Base-by-base conservation (phyloP, 306 rosid species). In the Citrullus mucosospermus region DNA sequence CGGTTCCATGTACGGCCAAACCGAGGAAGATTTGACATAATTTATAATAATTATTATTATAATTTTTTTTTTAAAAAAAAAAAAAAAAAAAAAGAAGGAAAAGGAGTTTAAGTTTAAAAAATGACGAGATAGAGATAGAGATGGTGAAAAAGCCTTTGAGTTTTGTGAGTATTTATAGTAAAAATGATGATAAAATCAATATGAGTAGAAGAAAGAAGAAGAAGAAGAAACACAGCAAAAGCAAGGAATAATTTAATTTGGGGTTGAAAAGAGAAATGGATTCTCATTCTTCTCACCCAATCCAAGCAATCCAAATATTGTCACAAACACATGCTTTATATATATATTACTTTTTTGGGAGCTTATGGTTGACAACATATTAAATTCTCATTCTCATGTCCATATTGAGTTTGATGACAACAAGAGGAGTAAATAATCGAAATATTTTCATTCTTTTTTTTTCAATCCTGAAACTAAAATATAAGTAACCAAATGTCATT, bases 1-100 rank as follows among this genome's bases (percentile, higher is more conserved):
- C 92, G 92, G 15, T 84, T 75, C 98, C 95, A 93, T 39, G 90
- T 84, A 71, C 98, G 97, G 32, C 11, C 6, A 74, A 54, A 57
- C n/a, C 22, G 9, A 12, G 88, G 84, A 78, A 73, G 96, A 77
- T 89, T 84, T 25, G 93, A 86, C 96, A 93, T 89, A 9, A 39
- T 53, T 48, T n/a, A 38, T 25, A 36, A 14, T 1, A 16, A 18
- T 13, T 20, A 81, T 46, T 67, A 73, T 20, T 25, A 51, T 25
- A 51, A 28, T 66, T 28, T 41, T 3, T 39, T 39, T 3, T 22
- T 22, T 0, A 22, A 22, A 22, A 22, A 22, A 38, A 3, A 2
- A 4, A 38, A 4, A 38, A 38, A 38, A 38, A 38, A 38, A 38
- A 38, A 6, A 38, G 0, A 3, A 0, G 43, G 7, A 41, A 43